Percentiles rank a stretch among this genome's conserved stretches.
Evolutionary conservation across 2,329 filamentous ascomycete species (phyloP).

Genomic region (Ceratocystis eucalypticola): DNA sequence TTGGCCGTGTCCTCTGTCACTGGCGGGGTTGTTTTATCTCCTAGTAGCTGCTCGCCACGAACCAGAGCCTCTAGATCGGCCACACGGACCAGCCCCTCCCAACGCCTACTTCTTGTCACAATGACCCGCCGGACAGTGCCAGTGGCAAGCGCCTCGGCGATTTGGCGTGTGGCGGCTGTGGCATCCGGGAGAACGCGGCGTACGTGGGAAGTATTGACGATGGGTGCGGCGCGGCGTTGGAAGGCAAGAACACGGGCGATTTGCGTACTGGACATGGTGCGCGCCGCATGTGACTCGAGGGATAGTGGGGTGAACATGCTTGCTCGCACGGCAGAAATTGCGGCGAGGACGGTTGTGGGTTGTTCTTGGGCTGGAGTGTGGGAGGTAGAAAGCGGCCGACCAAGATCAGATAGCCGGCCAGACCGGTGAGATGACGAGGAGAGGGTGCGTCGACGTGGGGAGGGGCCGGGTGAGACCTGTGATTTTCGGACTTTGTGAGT

Average conservation of each 20-base stretch:
- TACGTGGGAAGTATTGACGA: slow-evolving; percentile 54
- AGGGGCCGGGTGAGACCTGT: slow-evolving; percentile 12
- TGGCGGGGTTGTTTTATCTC: slow-evolving; percentile 14
- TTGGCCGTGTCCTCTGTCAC: slow-evolving; percentile 28
- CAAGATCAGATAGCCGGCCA: neutral
- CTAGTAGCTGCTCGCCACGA: slow-evolving; percentile 27
- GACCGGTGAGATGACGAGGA: neutral
- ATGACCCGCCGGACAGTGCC: slow-evolving; percentile 48
- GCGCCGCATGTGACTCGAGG: slow-evolving; percentile 38
- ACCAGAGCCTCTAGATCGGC: slow-evolving; percentile 36
- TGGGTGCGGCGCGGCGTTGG: slow-evolving; percentile 43
- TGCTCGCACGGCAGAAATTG: slow-evolving; percentile 46
- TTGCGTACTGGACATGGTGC: slow-evolving; percentile 50
- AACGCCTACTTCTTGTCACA: slow-evolving; percentile 38
- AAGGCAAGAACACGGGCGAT: slow-evolving; percentile 52
- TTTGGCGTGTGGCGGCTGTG: slow-evolving; percentile 53
- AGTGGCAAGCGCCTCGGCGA: slow-evolving; percentile 43
- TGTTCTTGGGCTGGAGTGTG: neutral
- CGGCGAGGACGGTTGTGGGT: slow-evolving; percentile 32
- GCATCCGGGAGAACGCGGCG: slow-evolving; percentile 49
- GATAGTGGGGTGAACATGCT: slow-evolving; percentile 46
- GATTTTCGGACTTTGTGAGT: slow-evolving; percentile 4
- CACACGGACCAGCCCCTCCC: slow-evolving; percentile 50
- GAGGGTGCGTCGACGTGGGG: neutral
- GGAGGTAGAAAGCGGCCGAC: neutral